These are phyloP conservation scores for Monosporozyma yasuniensis DNA, from an alignment of 805 yeast species.

Conservation along the genomic window DNA sequence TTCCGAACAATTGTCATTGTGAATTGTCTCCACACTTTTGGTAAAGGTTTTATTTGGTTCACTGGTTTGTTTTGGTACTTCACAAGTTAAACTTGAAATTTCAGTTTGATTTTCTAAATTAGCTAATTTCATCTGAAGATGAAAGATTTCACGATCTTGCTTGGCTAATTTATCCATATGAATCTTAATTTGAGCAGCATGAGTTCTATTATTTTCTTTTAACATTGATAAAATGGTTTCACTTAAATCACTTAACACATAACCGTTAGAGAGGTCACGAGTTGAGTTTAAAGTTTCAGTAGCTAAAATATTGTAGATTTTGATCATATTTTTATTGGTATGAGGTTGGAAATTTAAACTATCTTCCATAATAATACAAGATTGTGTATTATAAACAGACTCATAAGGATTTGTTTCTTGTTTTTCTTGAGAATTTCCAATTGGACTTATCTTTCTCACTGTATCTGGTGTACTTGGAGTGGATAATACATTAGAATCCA, in stretches of 20 bases:
- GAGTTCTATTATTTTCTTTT: neutral
- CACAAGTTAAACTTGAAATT: neutral
- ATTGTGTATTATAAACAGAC: slow-evolving; percentile 19
- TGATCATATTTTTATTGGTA: slow-evolving; percentile 4
- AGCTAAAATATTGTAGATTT: slow-evolving; percentile 2
- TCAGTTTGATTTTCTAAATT: neutral
- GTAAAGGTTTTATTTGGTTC: neutral
- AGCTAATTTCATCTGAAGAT: neutral
- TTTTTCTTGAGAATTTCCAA: neutral
- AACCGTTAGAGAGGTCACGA: slow-evolving; percentile 10
- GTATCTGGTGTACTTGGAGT: neutral
- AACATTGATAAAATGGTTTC: neutral
- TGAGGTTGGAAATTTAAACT: slow-evolving; percentile 4
- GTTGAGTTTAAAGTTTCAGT: neutral
- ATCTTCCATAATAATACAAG: slow-evolving; percentile 6
- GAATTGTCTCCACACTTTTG: neutral
- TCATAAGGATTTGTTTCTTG: slow-evolving; percentile 14
- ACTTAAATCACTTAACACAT: neutral
- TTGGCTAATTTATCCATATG: neutral
- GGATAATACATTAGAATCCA: neutral
- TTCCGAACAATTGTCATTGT: neutral
- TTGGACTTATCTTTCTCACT: neutral
- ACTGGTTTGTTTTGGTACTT: neutral
- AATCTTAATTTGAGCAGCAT: neutral
- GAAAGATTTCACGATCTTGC: neutral